Evolutionary conservation across 2,329 filamentous ascomycete species (phyloP).

Genomic region (Epichloe elymi): DNA sequence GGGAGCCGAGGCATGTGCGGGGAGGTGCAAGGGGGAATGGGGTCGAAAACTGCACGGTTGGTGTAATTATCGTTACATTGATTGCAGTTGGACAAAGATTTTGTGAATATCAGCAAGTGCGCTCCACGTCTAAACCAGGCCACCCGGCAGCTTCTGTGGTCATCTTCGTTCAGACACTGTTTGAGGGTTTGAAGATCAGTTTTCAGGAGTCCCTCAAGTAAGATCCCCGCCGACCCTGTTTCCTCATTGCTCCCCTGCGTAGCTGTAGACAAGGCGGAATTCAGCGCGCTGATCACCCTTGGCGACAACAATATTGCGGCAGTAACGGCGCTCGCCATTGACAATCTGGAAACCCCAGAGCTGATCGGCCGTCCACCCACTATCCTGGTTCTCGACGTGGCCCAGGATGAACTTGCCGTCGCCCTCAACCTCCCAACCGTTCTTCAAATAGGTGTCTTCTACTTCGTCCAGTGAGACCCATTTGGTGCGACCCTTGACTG

Average conservation of each 20-base stretch:
- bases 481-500: slow-evolving; percentile 46
- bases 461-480: slow-evolving; percentile 35
- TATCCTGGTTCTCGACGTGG: slow-evolving; percentile 39
- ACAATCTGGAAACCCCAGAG: slow-evolving; percentile 47
- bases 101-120: too few relatives aligned
- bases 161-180: too few relatives aligned
- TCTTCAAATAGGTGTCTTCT: slow-evolving; percentile 41
- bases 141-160: too few relatives aligned
- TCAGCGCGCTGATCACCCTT: slow-evolving; percentile 36
- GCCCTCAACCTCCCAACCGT: slow-evolving; percentile 46
- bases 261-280: slow-evolving; percentile 46
- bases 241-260: neutral
- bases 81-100: too few relatives aligned
- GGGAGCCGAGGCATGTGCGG: too few relatives aligned
- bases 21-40: too few relatives aligned
- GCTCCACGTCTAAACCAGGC: too few relatives aligned
- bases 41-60: too few relatives aligned
- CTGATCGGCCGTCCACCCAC: slow-evolving; percentile 43
- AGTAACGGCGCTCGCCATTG: slow-evolving; percentile 38
- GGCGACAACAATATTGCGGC: slow-evolving; percentile 37
- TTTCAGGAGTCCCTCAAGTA: too few relatives aligned
- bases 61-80: too few relatives aligned
- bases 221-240: too few relatives aligned
- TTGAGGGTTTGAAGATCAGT: too few relatives aligned
- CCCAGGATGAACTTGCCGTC: slow-evolving; percentile 53